These are phyloP conservation scores for Aspergillus neoniger DNA, from an alignment of 2,329 filamentous ascomycete genomes.

Conservation along the genomic window DNA sequence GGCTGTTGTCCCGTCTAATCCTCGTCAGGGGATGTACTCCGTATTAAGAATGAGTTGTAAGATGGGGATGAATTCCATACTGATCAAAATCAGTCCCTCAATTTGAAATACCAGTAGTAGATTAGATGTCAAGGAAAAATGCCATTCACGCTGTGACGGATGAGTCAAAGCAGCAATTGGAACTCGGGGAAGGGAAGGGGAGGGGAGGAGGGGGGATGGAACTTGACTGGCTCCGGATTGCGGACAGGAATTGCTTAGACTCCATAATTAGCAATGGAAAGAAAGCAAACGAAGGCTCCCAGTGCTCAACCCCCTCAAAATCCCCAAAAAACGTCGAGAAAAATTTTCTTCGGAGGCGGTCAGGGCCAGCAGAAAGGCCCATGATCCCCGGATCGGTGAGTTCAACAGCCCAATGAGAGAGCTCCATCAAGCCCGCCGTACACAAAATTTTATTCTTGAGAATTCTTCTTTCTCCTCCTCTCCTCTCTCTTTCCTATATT, in stretches of 20 bases:
- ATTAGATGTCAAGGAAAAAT: no score
- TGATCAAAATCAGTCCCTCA: no score
- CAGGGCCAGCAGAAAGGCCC: constrained; percentile 19
- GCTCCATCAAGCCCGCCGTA: constrained; percentile 20
- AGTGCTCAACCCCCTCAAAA: background rate
- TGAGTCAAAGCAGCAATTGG: background rate
- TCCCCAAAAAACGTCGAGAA: constrained; percentile 6
- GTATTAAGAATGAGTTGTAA: no score
- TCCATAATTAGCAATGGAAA: constrained; percentile 6
- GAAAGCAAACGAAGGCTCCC: constrained; percentile 10
- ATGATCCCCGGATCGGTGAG: constrained; percentile 25
- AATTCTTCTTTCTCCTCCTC: constrained; percentile 17
- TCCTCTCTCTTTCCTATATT: constrained; percentile 27
- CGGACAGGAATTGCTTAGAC: constrained; percentile 2
- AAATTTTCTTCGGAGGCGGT: constrained; percentile 25
- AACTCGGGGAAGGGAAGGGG: background rate
- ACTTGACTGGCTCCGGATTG: background rate
- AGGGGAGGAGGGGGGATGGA: background rate
- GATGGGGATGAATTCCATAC: no score
- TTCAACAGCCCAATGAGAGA: constrained; percentile 25
- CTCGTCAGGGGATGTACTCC: background rate
- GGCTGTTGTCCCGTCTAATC: background rate
- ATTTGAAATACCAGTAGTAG: no score
- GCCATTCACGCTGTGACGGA: background rate
- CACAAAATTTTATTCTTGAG: constrained; percentile 31